Percentiles rank a stretch among this genome's conserved stretches.
These are phyloP conservation scores for Solanum chiquidenum DNA, from an alignment of 257 asterid genomes.

Conservation along the genomic window DNA sequence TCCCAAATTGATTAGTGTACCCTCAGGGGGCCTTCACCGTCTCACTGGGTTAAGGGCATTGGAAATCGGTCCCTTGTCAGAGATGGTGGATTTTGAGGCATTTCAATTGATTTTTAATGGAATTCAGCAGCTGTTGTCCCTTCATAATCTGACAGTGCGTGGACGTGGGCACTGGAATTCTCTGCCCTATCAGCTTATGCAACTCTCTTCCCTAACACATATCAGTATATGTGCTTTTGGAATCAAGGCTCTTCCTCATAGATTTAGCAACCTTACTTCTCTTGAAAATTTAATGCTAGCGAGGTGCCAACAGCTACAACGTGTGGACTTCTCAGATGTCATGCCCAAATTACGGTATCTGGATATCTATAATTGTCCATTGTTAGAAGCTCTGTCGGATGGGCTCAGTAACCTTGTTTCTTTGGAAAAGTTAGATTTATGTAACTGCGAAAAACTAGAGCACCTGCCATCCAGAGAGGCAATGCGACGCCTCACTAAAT, in stretches of 20 bases:
- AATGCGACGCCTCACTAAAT: background rate
- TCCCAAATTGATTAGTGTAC: background rate
- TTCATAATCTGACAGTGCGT: rapidly evolving
- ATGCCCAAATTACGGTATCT: too few species aligned
- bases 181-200: constrained; percentile 7
- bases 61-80: background rate
- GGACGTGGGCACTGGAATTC: background rate
- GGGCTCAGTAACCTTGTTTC: background rate
- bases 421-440: rapidly evolving
- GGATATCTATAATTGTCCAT: rapidly evolving
- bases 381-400: background rate
- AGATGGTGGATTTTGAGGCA: background rate
- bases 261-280: too few species aligned
- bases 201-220: background rate
- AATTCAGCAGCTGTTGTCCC: background rate
- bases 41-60: background rate
- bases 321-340: background rate
- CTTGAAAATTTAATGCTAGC: rapidly evolving
- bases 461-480: background rate
- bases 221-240: rapidly evolving
- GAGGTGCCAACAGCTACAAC: background rate
- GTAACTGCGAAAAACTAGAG: rapidly evolving
- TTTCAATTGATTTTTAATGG: background rate
- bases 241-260: constrained; percentile 8
- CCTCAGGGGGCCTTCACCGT: background rate